These are phyloP conservation scores for Arachis monticola DNA, from an alignment of 331 rosid species.

Conservation along the genomic window DNA sequence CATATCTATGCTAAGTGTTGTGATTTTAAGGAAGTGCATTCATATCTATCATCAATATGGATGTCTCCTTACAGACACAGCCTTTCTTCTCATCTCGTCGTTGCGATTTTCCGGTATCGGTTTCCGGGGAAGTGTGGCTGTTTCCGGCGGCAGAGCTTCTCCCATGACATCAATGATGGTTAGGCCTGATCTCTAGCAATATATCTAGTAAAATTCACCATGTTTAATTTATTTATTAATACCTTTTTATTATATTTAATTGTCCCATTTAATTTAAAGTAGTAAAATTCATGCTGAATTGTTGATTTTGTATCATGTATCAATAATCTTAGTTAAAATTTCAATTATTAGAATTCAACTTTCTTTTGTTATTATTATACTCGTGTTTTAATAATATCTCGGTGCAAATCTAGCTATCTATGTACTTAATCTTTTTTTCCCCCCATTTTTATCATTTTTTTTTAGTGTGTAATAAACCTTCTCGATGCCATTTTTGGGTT, in stretches of 20 bases:
- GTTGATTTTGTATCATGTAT: neutral
- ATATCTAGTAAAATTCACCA: neutral
- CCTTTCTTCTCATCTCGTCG: conserved; percentile 47
- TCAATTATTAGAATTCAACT: neutral
- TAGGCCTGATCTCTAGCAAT: conserved; percentile 59
- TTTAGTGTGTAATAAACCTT: neutral
- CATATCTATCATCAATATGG: conserved; percentile 49
- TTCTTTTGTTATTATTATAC: too few species aligned
- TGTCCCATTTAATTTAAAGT: neutral
- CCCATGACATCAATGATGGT: conserved; percentile 57
- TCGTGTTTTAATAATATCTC: neutral
- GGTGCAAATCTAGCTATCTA: neutral
- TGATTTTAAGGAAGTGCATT: conserved; percentile 58
- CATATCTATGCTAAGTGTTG: conserved; percentile 43
- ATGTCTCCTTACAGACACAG: conserved; percentile 37
- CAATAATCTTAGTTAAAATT: neutral
- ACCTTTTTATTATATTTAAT: too few species aligned
- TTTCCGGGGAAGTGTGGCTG: conserved; percentile 35
- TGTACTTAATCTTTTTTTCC: neutral
- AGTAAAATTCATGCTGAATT: neutral
- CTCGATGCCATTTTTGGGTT: neutral
- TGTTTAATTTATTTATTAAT: too few species aligned
- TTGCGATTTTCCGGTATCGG: conserved; percentile 48
- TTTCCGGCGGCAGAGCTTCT: conserved; percentile 49
- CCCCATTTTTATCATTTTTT: neutral